phyloP scores from a whole-genome alignment of 2,329 filamentous ascomycete genomes.

The Leptographium radiaticola region DNA sequence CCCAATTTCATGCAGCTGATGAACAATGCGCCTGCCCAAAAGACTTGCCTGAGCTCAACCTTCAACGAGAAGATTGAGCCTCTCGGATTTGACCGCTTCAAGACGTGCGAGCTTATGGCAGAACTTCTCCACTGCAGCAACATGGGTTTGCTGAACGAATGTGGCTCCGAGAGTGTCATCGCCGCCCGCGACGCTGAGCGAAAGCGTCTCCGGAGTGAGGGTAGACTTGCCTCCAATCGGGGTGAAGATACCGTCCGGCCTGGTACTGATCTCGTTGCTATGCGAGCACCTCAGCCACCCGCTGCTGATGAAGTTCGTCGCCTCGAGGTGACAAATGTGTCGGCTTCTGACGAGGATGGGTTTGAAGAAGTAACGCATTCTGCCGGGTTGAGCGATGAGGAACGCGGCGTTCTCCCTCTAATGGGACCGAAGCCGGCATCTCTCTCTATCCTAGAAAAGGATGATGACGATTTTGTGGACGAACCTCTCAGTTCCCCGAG shows the following conservation, averaged over 20 bases:
- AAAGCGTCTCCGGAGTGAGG: conserved; percentile 64
- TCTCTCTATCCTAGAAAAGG: conserved; percentile 36
- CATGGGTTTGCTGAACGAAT: conserved; percentile 90
- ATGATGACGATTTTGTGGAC: conserved; percentile 65
- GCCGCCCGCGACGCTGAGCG: conserved; percentile 67
- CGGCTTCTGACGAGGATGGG: conserved; percentile 61
- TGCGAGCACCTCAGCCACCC: conserved; percentile 37
- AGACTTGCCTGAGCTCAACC: conserved; percentile 67
- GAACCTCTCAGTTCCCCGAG: conserved; percentile 59
- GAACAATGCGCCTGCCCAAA: conserved; percentile 60
- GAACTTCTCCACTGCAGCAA: conserved; percentile 96
- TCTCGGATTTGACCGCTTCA: conserved; percentile 93
- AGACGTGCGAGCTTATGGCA: conserved; percentile 97
- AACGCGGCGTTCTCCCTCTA: conserved; percentile 25
- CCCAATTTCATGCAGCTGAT: conserved; percentile 91
- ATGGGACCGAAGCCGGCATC: conserved; percentile 14
- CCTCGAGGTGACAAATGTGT: conserved; percentile 66
- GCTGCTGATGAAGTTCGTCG: conserved; percentile 52
- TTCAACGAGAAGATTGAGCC: conserved; percentile 89
- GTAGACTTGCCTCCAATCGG: conserved; percentile 46
- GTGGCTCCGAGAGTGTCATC: conserved; percentile 79
- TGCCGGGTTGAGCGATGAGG: conserved; percentile 55
- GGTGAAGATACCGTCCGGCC: conserved; percentile 27
- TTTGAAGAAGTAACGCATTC: conserved; percentile 76
- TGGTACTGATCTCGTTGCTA: conserved; percentile 48